Evolutionary conservation across 495 filamentous ascomycete species (phyloP).

Genomic region (Penicillium canariense): DNA sequence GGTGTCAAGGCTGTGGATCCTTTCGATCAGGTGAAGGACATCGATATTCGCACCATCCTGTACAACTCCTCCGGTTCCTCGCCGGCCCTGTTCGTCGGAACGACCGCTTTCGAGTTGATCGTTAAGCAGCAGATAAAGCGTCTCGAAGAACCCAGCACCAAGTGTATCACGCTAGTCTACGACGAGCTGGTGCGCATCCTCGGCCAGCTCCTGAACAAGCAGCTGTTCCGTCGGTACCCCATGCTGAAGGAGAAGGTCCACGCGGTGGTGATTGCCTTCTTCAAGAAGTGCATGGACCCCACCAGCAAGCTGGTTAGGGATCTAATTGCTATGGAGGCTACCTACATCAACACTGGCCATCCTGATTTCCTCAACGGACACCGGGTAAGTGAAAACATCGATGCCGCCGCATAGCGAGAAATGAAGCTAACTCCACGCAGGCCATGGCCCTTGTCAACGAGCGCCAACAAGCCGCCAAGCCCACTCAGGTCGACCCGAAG

Average conservation of each 20-base stretch:
- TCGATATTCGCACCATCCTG: slow-evolving; percentile 93
- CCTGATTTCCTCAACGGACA: slow-evolving; percentile 98
- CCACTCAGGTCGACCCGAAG: slow-evolving; percentile 97
- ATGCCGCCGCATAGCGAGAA: background rate
- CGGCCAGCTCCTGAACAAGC: slow-evolving; percentile 82
- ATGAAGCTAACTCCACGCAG: slow-evolving; percentile 33
- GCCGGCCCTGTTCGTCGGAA: slow-evolving; percentile 95
- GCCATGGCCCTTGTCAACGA: slow-evolving; percentile 99
- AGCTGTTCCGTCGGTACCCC: slow-evolving; percentile 89
- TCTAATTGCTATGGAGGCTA: slow-evolving; percentile 90
- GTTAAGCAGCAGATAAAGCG: slow-evolving; percentile 99
- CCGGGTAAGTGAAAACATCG: slow-evolving; percentile 50
- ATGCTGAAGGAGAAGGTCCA: slow-evolving; percentile 96
- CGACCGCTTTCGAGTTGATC: slow-evolving; percentile 95
- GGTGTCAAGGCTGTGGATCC: slow-evolving; percentile 98
- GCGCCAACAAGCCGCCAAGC: slow-evolving; percentile 72
- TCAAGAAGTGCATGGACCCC: slow-evolving; percentile 96
- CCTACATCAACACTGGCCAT: slow-evolving; percentile 98
- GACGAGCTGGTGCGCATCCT: slow-evolving; percentile 98
- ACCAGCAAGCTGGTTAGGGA: slow-evolving; percentile 96
- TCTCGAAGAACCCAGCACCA: slow-evolving; percentile 92
- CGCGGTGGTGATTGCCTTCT: slow-evolving; percentile 87
- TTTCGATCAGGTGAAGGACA: slow-evolving; percentile 95
- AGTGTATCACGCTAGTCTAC: slow-evolving; percentile 95
- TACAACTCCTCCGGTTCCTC: slow-evolving; percentile 99